Evolutionary conservation across 176 grass and related monocot genomes (phyloP), one percentile per base, ranked within the genome.

Genomic region (Zea luxurians): DNA sequence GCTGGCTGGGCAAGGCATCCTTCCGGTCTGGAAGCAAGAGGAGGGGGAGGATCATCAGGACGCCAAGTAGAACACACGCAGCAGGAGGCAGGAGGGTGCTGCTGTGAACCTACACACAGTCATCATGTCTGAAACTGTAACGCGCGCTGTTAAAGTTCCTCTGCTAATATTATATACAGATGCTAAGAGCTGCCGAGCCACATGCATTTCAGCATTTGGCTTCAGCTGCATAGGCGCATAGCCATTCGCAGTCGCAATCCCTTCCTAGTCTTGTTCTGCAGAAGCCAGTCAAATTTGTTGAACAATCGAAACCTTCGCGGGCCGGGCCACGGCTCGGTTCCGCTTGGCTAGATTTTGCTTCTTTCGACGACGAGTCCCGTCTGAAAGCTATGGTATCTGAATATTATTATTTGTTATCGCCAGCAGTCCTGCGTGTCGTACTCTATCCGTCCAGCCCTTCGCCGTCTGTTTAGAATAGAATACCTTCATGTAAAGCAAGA

Each of bases 1-100:
- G 85, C 78, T 98, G 80, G 85, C 96, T 58, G 92, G 91, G 63
- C 96, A 98, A 82, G 96, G 96, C 16, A 90, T 98, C 60, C 84
- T 97, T 52, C 89, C 89, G 0, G 91, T 97, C 58, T 93, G 91
- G 88, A 85, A 60, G 61, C 83, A 85, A 37, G 84, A 90, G 34
- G 81, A 70, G 2, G 62, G 16, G 4, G 80, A 61, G 37, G 70
- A 27, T 27, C 27, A 27, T 27, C 27, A 44, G 1, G 80, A 55
- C 13, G 66, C 69, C 5, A 60, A 71, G 75, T 63, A 88, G 68
- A 27, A 27, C 13, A 43, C 38, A 15, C 18, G 62, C 65, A 27
- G 62, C 65, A 27, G 27, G 27, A 27, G 27, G 27, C 27, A 27
- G 27, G 27, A 52, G 48, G 16, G 17, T 48, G 64, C 54, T 38